These are phyloP conservation scores for Fagus crenata DNA, from an alignment of 306 rosid genomes.

Conservation along the genomic window DNA sequence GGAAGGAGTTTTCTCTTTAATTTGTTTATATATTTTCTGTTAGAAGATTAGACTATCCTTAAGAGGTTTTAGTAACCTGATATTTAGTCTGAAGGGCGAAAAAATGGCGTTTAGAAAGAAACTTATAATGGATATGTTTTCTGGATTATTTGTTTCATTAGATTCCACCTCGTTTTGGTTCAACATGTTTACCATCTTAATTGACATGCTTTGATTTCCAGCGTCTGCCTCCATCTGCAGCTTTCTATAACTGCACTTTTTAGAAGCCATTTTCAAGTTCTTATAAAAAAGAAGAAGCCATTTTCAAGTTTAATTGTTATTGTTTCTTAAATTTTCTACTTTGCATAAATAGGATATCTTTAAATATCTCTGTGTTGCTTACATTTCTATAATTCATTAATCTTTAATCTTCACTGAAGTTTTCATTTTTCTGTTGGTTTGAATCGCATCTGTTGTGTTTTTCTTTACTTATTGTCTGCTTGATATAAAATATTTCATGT, in stretches of 20 bases:
- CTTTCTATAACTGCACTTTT: not conserved
- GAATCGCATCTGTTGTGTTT: not conserved
- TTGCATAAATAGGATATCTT: not conserved
- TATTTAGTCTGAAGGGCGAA: no score
- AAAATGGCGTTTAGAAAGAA: no score
- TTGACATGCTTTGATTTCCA: not conserved
- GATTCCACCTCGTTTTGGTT: not conserved
- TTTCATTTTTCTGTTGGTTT: no score
- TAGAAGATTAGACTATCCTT: not conserved
- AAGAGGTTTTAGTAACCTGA: no score
- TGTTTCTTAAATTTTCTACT: not conserved
- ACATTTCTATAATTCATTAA: not conserved
- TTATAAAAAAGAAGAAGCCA: not conserved
- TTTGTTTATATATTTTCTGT: not conserved
- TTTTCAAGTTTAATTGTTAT: not conserved
- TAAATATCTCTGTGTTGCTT: not conserved
- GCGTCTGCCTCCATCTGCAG: not conserved
- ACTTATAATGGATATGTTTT: no score
- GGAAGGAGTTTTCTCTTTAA: not conserved
- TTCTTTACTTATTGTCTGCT: not conserved
- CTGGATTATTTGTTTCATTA: no score
- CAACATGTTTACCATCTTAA: not conserved
- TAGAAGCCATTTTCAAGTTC: not conserved
- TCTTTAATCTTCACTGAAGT: no score
- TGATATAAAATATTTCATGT: slow-evolving; percentile 7